These are phyloP conservation scores for Bremia lactucae DNA, from an alignment of 352 stramenopile species.

Conservation along the genomic window DNA sequence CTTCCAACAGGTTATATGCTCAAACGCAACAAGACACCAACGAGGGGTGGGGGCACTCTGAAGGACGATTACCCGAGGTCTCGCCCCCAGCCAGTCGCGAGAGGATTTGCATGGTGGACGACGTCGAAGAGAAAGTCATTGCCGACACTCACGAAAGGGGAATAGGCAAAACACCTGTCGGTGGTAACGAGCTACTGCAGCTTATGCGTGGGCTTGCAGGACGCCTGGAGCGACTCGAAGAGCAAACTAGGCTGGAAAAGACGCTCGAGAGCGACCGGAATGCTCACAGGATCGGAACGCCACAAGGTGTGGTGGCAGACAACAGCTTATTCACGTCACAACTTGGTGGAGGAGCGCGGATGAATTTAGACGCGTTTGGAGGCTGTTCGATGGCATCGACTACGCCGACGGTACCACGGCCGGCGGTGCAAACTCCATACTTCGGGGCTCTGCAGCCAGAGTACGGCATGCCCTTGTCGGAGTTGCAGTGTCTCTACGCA, in stretches of 20 bases:
- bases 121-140: not conserved
- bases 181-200: not conserved
- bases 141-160: not conserved
- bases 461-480: not conserved
- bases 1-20: too few relatives aligned
- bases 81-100: not conserved
- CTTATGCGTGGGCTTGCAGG: not conserved
- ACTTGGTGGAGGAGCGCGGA: not conserved
- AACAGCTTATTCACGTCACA: not conserved
- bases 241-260: slow-evolving; percentile 1
- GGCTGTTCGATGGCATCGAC: not conserved
- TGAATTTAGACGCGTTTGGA: not conserved
- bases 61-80: too few relatives aligned
- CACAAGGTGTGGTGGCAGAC: too few relatives aligned
- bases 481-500: not conserved
- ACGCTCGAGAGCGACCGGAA: not conserved
- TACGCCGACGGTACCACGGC: not conserved
- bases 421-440: not conserved
- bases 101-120: not conserved
- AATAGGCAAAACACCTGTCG: not conserved
- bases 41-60: too few relatives aligned
- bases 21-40: too few relatives aligned
- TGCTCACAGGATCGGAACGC: too few relatives aligned
- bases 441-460: not conserved
- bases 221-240: slow-evolving; percentile 1